phyloP scores from a whole-genome alignment of 768 basidiomycete genomes.

The Hemileccinum impolitum region DNA sequence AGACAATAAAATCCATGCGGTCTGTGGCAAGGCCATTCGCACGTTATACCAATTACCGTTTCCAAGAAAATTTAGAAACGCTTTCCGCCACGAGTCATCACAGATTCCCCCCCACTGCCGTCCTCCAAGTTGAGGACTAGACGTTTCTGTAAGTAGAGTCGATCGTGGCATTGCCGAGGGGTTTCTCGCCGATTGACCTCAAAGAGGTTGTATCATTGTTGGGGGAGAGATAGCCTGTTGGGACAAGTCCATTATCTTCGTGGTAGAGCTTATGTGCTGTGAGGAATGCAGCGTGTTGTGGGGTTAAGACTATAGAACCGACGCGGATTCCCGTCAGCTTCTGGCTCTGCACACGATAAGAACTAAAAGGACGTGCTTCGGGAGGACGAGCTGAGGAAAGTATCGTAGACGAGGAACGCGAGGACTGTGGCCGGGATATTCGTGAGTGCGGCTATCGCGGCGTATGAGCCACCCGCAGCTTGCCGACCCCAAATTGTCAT shows the following conservation, averaged over 20 bases:
- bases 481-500: conserved; percentile 57
- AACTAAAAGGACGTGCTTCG: conserved; percentile 41
- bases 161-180: background rate
- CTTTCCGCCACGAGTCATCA: background rate
- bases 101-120: background rate
- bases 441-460: conserved; percentile 60
- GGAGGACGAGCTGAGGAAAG: conserved; percentile 55
- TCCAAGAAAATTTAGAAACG: conserved; percentile 2
- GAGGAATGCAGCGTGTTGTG: conserved; percentile 21
- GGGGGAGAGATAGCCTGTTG: conserved; percentile 18
- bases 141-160: conserved; percentile 4
- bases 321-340: conserved; percentile 8
- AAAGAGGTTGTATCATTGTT: conserved; percentile 2
- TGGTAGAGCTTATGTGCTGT: conserved; percentile 20
- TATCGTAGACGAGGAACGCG: conserved; percentile 51
- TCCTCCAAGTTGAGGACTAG: conserved; percentile 6
- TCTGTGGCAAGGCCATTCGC: background rate
- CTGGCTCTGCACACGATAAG: background rate
- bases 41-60: background rate
- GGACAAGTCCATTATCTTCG: conserved; percentile 24
- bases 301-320: conserved; percentile 19
- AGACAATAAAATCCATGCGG: background rate
- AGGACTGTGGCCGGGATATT: conserved; percentile 64
- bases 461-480: conserved; percentile 53
- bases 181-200: conserved; percentile 14